Percentiles rank a stretch among this genome's conserved stretches.
These are phyloP conservation scores for Pyricularia grisea DNA, from an alignment of 2,329 filamentous ascomycete species.

Conservation along the genomic window DNA sequence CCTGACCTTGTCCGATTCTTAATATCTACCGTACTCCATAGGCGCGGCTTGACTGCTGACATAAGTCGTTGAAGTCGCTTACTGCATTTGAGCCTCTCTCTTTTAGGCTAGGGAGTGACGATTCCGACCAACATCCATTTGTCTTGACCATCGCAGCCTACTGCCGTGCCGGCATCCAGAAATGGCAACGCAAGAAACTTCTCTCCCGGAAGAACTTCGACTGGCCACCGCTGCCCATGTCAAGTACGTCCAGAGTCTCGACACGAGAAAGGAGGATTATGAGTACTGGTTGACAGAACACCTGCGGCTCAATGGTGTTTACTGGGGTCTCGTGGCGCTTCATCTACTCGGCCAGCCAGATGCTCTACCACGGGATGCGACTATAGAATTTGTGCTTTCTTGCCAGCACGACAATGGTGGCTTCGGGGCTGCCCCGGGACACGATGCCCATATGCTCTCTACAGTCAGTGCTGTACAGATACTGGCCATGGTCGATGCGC, in stretches of 20 bases:
- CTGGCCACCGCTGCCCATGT: conserved; percentile 59
- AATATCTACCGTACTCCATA: neutral
- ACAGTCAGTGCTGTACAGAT: conserved; percentile 95
- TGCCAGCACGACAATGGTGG: conserved; percentile 84
- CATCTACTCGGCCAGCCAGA: conserved; percentile 76
- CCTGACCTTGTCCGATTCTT: too few species aligned
- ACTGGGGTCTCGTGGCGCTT: conserved; percentile 88
- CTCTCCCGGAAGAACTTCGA: conserved; percentile 28
- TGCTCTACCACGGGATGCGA: conserved; percentile 68
- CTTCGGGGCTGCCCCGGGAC: conserved; percentile 86
- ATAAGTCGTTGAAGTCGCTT: neutral
- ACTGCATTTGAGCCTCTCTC: neutral
- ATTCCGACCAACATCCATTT: neutral
- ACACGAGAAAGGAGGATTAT: conserved; percentile 86
- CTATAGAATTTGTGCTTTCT: conserved; percentile 90
- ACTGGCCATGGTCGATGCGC: conserved; percentile 73
- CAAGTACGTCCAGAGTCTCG: conserved; percentile 84
- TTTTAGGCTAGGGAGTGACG: neutral
- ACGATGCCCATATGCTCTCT: conserved; percentile 94
- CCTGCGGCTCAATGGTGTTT: conserved; percentile 86
- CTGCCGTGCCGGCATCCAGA: neutral
- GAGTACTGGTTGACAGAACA: conserved; percentile 99
- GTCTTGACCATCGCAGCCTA: neutral
- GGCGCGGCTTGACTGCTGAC: neutral
- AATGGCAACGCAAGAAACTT: neutral